Evolutionary conservation across 2,329 filamentous ascomycete species (phyloP), one percentile per base, ranked within the genome.

Genomic region (Diatrype stigma): DNA sequence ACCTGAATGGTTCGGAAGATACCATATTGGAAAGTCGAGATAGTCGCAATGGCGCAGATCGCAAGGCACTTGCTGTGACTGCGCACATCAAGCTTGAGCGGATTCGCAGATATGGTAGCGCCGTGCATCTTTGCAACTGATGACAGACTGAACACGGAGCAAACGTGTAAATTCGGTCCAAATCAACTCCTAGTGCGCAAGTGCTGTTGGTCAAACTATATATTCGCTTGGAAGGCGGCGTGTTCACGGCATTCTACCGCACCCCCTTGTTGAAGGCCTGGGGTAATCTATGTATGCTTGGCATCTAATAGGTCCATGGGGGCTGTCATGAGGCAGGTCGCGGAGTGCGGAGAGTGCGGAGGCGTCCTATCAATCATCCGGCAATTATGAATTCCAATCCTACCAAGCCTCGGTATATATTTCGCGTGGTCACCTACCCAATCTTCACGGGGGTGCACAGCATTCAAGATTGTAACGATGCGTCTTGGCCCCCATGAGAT

Each of bases 11-110:
- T 19, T 26, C 19, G 32, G 19, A 38, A n/a, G n/a, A 7, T 54
- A 58, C 60, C 60, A 61, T 68, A 68, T 54, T 68, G 65, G 51
- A 68, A 68, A 17, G 61, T 66, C 6, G 66, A 64, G 21, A 69
- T 46, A 2, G 64, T 66, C 6, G 61, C 57, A n/a, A 66, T 49
- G 35, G 53, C 59, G 46, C 63, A 67, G n/a, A 65, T 65, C 7
- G 48, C 38, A 12, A 65, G 49, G 34, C 63, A 67, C 49, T 65
- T 67, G 16, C 10, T 51, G 42, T 65, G 64, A 47, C 63, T 65
- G 14, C 53, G 59, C 38, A 66, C 48, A 38, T 66, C 62, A 30
- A 62, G 57, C 50, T 62, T 56, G 16, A 66, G 53, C 19, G 62
- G 64, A 52, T 65, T 66, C 32, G 59, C 64, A 42, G 62, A 61